Evolutionary conservation across 2,329 filamentous ascomycete species (phyloP), one percentile per base, ranked within the genome.

Genomic region (Colletotrichum lindemuthianum): DNA sequence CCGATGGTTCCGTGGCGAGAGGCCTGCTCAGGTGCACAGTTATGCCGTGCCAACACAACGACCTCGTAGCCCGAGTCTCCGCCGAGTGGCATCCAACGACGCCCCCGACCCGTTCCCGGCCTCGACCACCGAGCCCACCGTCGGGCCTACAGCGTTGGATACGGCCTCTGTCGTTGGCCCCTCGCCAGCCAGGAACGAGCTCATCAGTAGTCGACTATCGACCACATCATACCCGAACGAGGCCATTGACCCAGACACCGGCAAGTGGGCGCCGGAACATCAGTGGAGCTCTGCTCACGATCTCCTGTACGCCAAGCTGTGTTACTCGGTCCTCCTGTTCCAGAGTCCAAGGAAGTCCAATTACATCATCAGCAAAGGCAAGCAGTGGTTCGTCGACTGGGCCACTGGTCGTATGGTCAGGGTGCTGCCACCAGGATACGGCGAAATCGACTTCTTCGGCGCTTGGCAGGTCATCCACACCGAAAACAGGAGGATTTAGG

Each of bases 301-400:
- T 69, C 79, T 86, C 74, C 76, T 87, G 34, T 88, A 88, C 65
- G 86, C 86, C 55, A 86, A 85, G 72, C 78, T 86, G 9, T 88
- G 86, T 74, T 87, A 87, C 72, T 82, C 83, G n/a, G 83, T 86
- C 53, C 76, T 88, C 9, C 77, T 86, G 32, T 85, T 84, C 72
- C 79, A 83, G 60, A 84, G 82, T 63, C 86, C 86, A 32, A 78
- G 86, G 56, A 87, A 88, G 72, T 84, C 81, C 65, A 85, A 86
- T 70, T 85, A 84, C 68, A 81, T 88, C 60, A 81, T 88, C 70
- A 79, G 78, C 73, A 81, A 83, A 67, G 86, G 85, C 45, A 86
- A 84, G 72, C 80, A 84, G 70, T 88, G 85, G 84, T 81, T 81
- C 64, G 84, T 88, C 47, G 85, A 88, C 76, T 88, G 86, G 86